Percentiles rank a stretch among this genome's conserved stretches.
Evolutionary conservation across 345 rosid species (phyloP).

Genomic region (Psidium friedrichsthalianum): DNA sequence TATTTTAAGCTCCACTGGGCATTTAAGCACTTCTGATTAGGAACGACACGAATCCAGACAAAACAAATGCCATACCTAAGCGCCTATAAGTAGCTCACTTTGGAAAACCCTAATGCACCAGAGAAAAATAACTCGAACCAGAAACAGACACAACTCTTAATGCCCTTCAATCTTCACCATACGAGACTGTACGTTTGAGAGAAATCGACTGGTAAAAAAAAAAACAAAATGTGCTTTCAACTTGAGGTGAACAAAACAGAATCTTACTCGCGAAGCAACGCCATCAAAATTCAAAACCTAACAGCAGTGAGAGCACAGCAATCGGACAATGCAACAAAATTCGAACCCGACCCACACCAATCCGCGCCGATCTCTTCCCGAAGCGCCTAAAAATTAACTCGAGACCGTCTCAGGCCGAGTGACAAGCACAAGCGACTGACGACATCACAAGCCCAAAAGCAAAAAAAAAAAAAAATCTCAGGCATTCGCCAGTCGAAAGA

Average conservation of each 20-base stretch:
- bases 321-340: background rate
- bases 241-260: background rate
- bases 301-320: background rate
- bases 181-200: background rate
- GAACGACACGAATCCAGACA: background rate
- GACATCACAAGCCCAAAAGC: background rate
- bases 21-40: background rate
- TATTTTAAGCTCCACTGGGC: background rate
- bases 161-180: background rate
- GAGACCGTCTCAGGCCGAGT: background rate
- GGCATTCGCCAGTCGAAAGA: background rate
- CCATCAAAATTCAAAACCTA: background rate
- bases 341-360: background rate
- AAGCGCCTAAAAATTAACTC: background rate
- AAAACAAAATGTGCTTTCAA: background rate
- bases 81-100: background rate
- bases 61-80: background rate
- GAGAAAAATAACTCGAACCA: background rate
- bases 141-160: background rate
- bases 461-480: background rate
- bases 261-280: background rate
- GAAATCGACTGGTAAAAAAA: background rate
- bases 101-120: background rate
- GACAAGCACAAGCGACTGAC: background rate
- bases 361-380: background rate